Base-by-base conservation (phyloP, 2,329 filamentous ascomycete species). In the Trichoderma guizhouense region DNA sequence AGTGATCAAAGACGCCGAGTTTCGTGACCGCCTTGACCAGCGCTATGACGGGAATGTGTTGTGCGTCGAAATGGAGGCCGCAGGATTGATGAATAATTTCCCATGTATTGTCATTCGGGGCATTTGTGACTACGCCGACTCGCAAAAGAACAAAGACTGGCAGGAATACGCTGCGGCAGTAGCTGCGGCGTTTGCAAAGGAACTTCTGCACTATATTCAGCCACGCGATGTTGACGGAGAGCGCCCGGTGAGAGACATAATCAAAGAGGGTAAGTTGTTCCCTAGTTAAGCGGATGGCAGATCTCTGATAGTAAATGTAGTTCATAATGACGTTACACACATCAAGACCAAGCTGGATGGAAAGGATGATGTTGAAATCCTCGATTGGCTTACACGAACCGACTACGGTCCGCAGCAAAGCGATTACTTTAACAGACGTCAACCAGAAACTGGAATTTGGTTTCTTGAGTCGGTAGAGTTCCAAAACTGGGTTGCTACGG, bases 371-470 rank as follows among this genome's bases (percentile, higher is more conserved):
- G 21, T 24, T 61, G 32, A 34, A 71, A 71, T 83, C 32, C 75
- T 81, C 0, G 65, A 81, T n/a, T 86, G 83, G 84, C 75, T 86
- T 12, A 80, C 82, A 0, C 73, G 76, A 5, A 70, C 77, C 5
- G 76, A 84, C 47, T 84, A 82, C 72, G 64, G 65, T 3, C 18
- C 76, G 18, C 80, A 85, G 63, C 84, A 86, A 36, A 78, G 64
- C 21, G 82, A 85, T 72, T 78, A 79, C 21, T 71, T 84, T 8
- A 74, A 66, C 7, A 74, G 76, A n/a, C 77, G 79, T 47, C 80
- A 86, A 62, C 21, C 71, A 8, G 80, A 79, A 11, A 87, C 85
- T 2, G 82, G 85, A 0, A 72, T 81, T 64, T 87, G 85, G 85
- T 77, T 88, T 3, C 75, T 87, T 0, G 74, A 82, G 4, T 83